Conservation (phyloP, 345 rosid species). For the Brassica napus region DNA sequence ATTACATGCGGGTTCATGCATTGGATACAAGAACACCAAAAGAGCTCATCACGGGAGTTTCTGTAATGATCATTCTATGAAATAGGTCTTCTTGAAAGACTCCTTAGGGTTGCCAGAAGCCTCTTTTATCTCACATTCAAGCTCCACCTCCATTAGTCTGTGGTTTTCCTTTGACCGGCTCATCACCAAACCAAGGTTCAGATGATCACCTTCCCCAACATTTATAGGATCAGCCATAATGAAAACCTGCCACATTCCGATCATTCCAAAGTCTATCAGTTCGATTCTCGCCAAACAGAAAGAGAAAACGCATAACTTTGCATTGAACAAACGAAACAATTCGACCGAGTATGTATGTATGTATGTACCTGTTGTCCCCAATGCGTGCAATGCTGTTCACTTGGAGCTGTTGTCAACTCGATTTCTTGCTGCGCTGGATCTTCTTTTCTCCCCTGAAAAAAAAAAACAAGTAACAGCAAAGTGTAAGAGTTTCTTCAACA, state of each 20-base stretch:
- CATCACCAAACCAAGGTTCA: conserved; percentile 71
- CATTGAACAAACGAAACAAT: neutral
- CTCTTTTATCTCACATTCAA: conserved; percentile 58
- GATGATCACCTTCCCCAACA: conserved; percentile 57
- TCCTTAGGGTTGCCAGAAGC: conserved; percentile 54
- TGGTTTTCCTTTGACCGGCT: conserved; percentile 84
- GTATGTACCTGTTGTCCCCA: conserved; percentile 94
- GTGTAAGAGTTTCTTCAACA: conserved; percentile 12
- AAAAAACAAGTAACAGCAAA: conserved; percentile 2
- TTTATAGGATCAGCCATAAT: conserved; percentile 54
- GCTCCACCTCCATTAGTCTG: conserved; percentile 81
- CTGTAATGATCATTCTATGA: conserved; percentile 59
- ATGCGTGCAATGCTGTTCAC: conserved; percentile 71
- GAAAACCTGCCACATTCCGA: conserved; percentile 57
- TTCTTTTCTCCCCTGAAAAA: conserved; percentile 67
- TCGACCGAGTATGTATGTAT: neutral
- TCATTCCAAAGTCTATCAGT: too few relatives aligned
- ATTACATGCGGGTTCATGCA: conserved; percentile 17
- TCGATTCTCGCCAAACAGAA: neutral
- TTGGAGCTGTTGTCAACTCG: conserved; percentile 93
- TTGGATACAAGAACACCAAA: conserved; percentile 21
- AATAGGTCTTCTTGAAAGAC: conserved; percentile 58
- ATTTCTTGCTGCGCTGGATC: conserved; percentile 71
- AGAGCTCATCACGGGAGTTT: conserved; percentile 26
- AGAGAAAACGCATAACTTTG: neutral